Conservation (phyloP, 2,329 filamentous ascomycete genomes). For the Chaetomiaceae sp. region DNA sequence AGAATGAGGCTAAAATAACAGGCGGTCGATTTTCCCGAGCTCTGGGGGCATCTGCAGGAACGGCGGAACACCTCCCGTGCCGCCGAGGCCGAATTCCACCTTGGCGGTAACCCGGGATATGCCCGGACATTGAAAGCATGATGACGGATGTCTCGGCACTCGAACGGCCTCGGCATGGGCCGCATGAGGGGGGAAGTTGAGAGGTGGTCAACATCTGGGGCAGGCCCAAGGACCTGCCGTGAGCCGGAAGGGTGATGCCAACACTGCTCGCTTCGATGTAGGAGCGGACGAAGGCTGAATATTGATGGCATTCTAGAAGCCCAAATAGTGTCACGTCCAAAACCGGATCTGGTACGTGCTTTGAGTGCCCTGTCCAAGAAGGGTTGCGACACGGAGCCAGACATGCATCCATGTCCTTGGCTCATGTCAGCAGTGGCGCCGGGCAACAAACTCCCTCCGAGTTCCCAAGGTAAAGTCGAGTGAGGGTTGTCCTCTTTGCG, state of each 20-base stretch:
- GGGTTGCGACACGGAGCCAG: not conserved
- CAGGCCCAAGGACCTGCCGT: not conserved
- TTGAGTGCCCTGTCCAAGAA: not conserved
- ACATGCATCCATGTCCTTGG: too few relatives aligned
- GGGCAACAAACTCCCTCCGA: too few relatives aligned
- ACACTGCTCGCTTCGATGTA: constrained; percentile 11
- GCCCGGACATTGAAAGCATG: constrained; percentile 1
- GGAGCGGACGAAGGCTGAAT: not conserved
- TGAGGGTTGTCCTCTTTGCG: too few relatives aligned
- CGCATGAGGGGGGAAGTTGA: not conserved
- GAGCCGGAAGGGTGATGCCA: not conserved
- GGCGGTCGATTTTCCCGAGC: constrained; percentile 27
- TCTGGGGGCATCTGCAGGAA: constrained; percentile 19
- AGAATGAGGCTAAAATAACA: constrained; percentile 27
- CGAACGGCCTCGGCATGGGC: not conserved
- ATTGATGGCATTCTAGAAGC: constrained; percentile 2
- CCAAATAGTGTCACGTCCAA: not conserved
- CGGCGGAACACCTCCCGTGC: constrained; percentile 19
- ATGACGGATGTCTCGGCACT: constrained; percentile 19
- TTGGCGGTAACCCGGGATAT: constrained; percentile 22
- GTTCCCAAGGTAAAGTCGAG: too few relatives aligned
- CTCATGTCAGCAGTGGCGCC: too few relatives aligned
- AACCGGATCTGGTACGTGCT: not conserved
- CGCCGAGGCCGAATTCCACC: constrained; percentile 14
- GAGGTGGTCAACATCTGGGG: not conserved